Base-by-base conservation (phyloP, 179 eudicot species). In the Spergularia azorica region DNA sequence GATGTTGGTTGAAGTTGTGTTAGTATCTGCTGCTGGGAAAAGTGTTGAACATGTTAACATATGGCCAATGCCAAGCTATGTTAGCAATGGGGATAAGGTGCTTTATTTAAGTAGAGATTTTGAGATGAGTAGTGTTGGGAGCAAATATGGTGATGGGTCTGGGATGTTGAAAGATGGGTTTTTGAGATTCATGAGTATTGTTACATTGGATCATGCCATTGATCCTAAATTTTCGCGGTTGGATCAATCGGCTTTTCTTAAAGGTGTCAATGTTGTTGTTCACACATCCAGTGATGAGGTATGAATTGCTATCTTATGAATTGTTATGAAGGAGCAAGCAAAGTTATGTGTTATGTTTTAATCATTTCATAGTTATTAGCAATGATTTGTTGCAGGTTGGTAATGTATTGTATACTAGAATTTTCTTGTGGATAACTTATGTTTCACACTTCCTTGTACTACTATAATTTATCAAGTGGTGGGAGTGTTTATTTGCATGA, bases 41-140 rank as follows among this genome's bases (percentile, higher is more conserved):
- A 76, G 83, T 63, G 39, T 63, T 16, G 82, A 84, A 54, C 66
- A 76, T 61, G 80, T 92, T 67, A 86, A 88, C 39, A 85, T 94
- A 89, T 94, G 98, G 98, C 98, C 98, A 71, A 88, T 94, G 96
- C 98, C 98, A 13, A 73, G 80, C 55, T 82, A 83, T 52, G 84
- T 76, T 66, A 85, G 71, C 58, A 36, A 88, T 80, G 98, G 97
- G 71, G 17, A 85, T 74, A 73, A 77, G 52, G 76, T 59, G 51
- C 78, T 89, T n/a, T 84, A 76, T 80, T 7, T 94, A 51, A 79
- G 86, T 43, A 79, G 79, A 75, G 88, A 88, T 57, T 88, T 94
- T 79, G 84, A 83, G 85, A 76, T 94, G 56, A 92, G 48, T 16
- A 87, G 82, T 63, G 72, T 78, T 56, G 89, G 90, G 69, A 90